Conservation (phyloP, 805 yeast genomes). For the Wickerhamomyces silvicola region DNA sequence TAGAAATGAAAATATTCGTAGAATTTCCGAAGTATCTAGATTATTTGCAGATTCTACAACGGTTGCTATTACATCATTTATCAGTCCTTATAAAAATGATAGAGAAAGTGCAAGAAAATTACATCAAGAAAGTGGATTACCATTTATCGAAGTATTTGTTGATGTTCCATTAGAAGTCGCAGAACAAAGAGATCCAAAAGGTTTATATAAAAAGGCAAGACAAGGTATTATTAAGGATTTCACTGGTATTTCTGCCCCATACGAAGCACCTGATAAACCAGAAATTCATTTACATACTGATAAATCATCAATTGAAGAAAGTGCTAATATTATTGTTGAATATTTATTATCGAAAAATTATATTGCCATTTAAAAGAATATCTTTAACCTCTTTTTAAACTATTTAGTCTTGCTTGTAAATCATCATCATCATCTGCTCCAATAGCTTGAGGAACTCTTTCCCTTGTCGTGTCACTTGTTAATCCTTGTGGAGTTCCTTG, state of each 20-base stretch:
- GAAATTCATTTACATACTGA: slow-evolving; percentile 79
- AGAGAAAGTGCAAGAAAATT: slow-evolving; percentile 80
- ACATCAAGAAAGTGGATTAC: slow-evolving; percentile 67
- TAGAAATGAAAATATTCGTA: slow-evolving; percentile 89
- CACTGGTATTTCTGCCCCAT: slow-evolving; percentile 94
- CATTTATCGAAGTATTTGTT: slow-evolving; percentile 85
- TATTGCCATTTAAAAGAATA: slow-evolving; percentile 7
- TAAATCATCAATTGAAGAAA: slow-evolving; percentile 66
- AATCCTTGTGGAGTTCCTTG: slow-evolving; percentile 38
- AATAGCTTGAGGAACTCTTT: slow-evolving; percentile 48
- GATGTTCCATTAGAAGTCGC: slow-evolving; percentile 94
- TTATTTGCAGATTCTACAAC: slow-evolving; percentile 90
- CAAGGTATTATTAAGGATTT: slow-evolving; percentile 91
- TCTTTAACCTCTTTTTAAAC: slow-evolving; percentile 50
- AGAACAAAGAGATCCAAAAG: slow-evolving; percentile 96
- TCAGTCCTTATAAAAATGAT: slow-evolving; percentile 84
- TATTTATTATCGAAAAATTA: slow-evolving; percentile 51
- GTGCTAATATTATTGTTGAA: slow-evolving; percentile 64
- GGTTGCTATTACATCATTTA: slow-evolving; percentile 84
- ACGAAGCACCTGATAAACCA: slow-evolving; percentile 83
- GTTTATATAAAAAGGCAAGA: slow-evolving; percentile 92
- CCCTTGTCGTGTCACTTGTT: slow-evolving; percentile 20
- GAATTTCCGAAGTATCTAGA: slow-evolving; percentile 92
- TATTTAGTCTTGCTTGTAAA: slow-evolving; percentile 80
- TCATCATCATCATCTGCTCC: slow-evolving; percentile 59